Conservation (phyloP, 306 rosid species). For the Begonia masoniana region DNA sequence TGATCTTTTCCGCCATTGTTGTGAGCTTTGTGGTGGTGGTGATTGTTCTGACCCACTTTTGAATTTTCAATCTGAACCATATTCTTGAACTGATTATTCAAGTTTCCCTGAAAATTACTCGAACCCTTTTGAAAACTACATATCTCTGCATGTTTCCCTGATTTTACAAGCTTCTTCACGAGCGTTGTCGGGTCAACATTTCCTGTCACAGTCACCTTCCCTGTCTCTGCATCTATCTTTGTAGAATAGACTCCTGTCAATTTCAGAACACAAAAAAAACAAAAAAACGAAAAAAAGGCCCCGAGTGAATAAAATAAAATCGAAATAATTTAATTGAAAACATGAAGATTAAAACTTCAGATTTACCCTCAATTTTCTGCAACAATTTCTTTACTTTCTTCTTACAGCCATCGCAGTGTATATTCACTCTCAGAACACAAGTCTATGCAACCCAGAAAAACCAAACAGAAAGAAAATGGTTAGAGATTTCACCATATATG, state of each 20-base stretch:
- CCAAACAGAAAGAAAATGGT: neutral
- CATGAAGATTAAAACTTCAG: no score
- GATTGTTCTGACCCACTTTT: slow-evolving; percentile 17
- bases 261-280: neutral
- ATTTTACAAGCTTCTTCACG: slow-evolving; percentile 33
- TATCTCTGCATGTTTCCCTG: slow-evolving; percentile 46
- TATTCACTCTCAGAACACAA: slow-evolving; percentile 53
- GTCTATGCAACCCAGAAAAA: slow-evolving; percentile 22
- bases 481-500: no score
- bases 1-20: slow-evolving; percentile 1
- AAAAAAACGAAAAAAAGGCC: neutral
- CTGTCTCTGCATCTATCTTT: slow-evolving; percentile 31
- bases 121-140: slow-evolving; percentile 41
- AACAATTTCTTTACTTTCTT: slow-evolving; percentile 58
- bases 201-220: slow-evolving; percentile 38
- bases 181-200: slow-evolving; percentile 38
- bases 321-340: no score
- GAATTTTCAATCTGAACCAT: slow-evolving; percentile 20
- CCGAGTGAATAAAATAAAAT: neutral
- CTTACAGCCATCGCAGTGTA: slow-evolving; percentile 66
- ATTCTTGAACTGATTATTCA: slow-evolving; percentile 49
- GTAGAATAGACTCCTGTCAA: slow-evolving; percentile 32
- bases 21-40: slow-evolving; percentile 23
- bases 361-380: slow-evolving; percentile 70
- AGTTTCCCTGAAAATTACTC: slow-evolving; percentile 18